A percentile compares a stretch with the other conserved stretches of the same genome.
These are phyloP conservation scores for Fusarium anthophilum DNA, from an alignment of 2,329 filamentous ascomycete genomes.

Conservation along the genomic window DNA sequence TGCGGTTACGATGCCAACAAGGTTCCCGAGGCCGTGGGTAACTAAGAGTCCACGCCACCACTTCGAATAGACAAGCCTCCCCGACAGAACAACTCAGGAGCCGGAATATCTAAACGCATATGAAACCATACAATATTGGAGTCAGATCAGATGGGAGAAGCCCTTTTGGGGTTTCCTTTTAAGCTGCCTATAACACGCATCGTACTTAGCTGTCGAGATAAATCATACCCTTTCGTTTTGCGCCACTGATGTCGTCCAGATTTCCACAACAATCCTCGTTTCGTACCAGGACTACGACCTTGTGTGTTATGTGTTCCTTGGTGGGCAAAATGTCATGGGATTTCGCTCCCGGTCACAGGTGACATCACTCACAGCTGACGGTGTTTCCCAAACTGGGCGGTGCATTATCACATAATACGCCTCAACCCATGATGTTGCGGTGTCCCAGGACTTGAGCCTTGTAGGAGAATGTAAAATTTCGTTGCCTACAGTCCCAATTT, in stretches of 20 bases:
- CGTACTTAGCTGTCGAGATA: constrained; percentile 24
- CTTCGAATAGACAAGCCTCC: constrained; percentile 9
- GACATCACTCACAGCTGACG: constrained; percentile 15
- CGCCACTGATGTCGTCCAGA: not conserved
- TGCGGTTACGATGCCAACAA: constrained; percentile 74
- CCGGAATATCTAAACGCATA: constrained; percentile 15
- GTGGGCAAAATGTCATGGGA: not conserved
- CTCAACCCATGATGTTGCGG: not conserved
- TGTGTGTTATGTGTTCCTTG: not conserved
- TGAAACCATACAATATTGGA: constrained; percentile 17
- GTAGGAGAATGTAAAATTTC: not conserved
- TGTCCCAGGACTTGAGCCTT: not conserved
- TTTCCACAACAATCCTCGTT: not conserved
- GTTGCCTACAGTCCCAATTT: not conserved
- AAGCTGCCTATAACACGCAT: constrained; percentile 11
- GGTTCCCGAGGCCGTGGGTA: constrained; percentile 65
- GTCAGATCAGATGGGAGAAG: constrained; percentile 7
- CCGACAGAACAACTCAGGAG: constrained; percentile 28
- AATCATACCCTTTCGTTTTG: constrained; percentile 36
- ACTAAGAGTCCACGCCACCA: constrained; percentile 10
- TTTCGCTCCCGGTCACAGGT: not conserved
- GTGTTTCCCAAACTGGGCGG: not conserved
- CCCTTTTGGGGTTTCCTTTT: constrained; percentile 6
- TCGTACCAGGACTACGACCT: not conserved
- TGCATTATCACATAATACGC: not conserved